Evolutionary conservation across 306 rosid genomes (phyloP).

Genomic region (Ziziphus jujuba): DNA sequence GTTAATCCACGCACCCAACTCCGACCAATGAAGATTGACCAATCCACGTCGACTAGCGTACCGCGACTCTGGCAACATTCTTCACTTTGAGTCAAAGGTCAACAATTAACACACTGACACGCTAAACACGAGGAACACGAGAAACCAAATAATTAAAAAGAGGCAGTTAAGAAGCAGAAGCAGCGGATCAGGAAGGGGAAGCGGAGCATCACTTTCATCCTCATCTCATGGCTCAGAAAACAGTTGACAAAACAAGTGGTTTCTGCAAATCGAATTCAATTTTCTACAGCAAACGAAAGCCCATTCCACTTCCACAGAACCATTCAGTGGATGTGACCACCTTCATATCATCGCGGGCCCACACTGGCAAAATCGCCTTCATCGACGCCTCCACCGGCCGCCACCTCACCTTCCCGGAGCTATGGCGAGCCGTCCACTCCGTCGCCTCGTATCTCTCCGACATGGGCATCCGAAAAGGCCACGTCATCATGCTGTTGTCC

Average conservation of each 20-base stretch:
- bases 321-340: slow-evolving; percentile 57
- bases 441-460: slow-evolving; percentile 56
- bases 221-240: neutral
- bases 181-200: neutral
- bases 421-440: slow-evolving; percentile 66
- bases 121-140: too few species aligned
- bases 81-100: too few species aligned
- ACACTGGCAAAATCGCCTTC: slow-evolving; percentile 66
- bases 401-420: slow-evolving; percentile 52
- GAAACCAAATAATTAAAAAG: too few species aligned
- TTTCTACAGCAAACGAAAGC: slow-evolving; percentile 72
- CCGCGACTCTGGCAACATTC: too few species aligned
- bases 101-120: too few species aligned
- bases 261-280: slow-evolving; percentile 58
- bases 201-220: neutral
- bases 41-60: too few species aligned
- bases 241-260: slow-evolving; percentile 57
- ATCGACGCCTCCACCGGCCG: slow-evolving; percentile 76
- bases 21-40: too few species aligned
- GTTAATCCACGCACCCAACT: too few species aligned
- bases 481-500: slow-evolving; percentile 75
- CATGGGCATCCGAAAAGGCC: slow-evolving; percentile 69
- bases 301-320: slow-evolving; percentile 57
- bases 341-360: slow-evolving; percentile 78
- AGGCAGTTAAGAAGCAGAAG: neutral